Conservation (phyloP, 2,329 filamentous ascomycete species). For the Fusarium chlamydosporum region DNA sequence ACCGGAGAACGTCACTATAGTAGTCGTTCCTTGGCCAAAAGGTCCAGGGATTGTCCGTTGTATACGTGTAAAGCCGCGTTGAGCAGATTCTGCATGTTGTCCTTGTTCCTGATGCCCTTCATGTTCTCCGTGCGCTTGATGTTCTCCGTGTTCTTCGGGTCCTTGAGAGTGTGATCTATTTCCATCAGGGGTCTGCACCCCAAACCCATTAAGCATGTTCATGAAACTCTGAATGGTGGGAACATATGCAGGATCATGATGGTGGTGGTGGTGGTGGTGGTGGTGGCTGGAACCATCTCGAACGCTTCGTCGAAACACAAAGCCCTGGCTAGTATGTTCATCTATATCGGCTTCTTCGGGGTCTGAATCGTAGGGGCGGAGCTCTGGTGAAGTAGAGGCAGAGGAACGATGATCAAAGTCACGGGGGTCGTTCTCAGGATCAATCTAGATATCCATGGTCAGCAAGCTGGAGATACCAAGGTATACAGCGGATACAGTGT, state of each 20-base stretch:
- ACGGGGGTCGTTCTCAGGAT: slow-evolving; percentile 74
- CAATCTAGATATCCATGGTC: slow-evolving; percentile 59
- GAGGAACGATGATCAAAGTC: slow-evolving; percentile 51
- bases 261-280: slow-evolving; percentile 46
- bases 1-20: slow-evolving; percentile 64
- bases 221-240: slow-evolving; percentile 61
- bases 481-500: too few species aligned
- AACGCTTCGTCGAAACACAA: slow-evolving; percentile 58
- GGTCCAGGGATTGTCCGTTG: slow-evolving; percentile 58
- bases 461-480: slow-evolving; percentile 20
- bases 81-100: background rate
- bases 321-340: slow-evolving; percentile 62
- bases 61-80: slow-evolving; percentile 50
- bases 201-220: slow-evolving; percentile 60
- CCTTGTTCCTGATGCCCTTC: background rate
- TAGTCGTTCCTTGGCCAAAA: slow-evolving; percentile 60
- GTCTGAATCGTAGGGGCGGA: slow-evolving; percentile 62
- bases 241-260: slow-evolving; percentile 53
- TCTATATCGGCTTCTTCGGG: slow-evolving; percentile 73
- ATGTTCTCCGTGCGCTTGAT: slow-evolving; percentile 13
- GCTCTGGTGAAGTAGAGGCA: slow-evolving; percentile 52
- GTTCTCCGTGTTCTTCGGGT: slow-evolving; percentile 14
- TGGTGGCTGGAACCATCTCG: slow-evolving; percentile 48
- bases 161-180: slow-evolving; percentile 34
- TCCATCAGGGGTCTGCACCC: slow-evolving; percentile 36